A percentile compares a stretch with the other conserved stretches of the same genome.
These are phyloP conservation scores for Ciborinia camelliae DNA, from an alignment of 2,329 filamentous ascomycete genomes.

Conservation along the genomic window DNA sequence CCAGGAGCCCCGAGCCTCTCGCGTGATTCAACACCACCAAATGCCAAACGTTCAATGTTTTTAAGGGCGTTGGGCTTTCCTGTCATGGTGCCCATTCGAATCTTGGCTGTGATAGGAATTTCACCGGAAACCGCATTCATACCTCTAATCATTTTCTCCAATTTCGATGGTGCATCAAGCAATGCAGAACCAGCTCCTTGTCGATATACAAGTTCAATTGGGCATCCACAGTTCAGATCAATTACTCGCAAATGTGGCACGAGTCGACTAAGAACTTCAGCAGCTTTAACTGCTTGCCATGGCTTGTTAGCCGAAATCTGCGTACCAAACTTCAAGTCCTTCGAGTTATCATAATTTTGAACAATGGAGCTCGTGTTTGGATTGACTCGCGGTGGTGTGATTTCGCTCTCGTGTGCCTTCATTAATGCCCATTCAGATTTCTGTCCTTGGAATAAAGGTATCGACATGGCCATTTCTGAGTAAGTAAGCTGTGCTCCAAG, in stretches of 20 bases:
- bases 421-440: constrained; percentile 93
- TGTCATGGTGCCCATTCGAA: constrained; percentile 85
- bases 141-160: constrained; percentile 91
- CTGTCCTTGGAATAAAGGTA: constrained; percentile 84
- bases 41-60: constrained; percentile 76
- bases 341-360: constrained; percentile 74
- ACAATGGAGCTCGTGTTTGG: constrained; percentile 51
- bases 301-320: constrained; percentile 93
- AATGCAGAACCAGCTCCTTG: constrained; percentile 86
- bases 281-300: constrained; percentile 84
- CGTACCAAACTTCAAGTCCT: constrained; percentile 83
- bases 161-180: constrained; percentile 80
- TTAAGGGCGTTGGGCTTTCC: constrained; percentile 75
- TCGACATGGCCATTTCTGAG: constrained; percentile 95
- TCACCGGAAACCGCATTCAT: constrained; percentile 94
- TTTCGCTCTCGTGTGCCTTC: constrained; percentile 85
- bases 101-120: constrained; percentile 90
- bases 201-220: constrained; percentile 90
- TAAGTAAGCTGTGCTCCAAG: constrained; percentile 91
- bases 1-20: constrained; percentile 72
- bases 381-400: constrained; percentile 65
- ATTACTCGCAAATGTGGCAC: constrained; percentile 84
- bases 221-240: constrained; percentile 95
- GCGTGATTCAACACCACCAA: constrained; percentile 71
- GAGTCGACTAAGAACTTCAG: constrained; percentile 72